Evolutionary conservation across 495 filamentous ascomycete genomes (phyloP).

Genomic region (Penicillium dipodomyicola): DNA sequence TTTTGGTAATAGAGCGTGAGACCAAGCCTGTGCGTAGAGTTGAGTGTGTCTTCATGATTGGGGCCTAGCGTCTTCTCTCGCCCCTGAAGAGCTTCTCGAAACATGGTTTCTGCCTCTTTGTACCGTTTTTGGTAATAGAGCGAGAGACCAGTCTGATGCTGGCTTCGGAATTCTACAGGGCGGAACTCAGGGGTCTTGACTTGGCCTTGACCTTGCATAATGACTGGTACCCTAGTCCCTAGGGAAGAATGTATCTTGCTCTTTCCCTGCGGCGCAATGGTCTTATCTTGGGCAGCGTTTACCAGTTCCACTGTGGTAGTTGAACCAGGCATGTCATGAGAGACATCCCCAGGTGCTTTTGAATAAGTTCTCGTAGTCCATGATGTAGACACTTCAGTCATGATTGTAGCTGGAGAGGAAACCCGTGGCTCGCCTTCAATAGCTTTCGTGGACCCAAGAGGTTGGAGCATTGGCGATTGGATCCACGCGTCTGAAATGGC

Average conservation of each 20-base stretch:
- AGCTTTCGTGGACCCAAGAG: not conserved
- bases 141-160: not conserved
- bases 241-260: not conserved
- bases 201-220: not conserved
- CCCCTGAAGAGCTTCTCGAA: too few relatives aligned
- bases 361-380: not conserved
- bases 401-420: not conserved
- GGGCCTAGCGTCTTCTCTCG: too few relatives aligned
- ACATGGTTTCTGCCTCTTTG: too few relatives aligned
- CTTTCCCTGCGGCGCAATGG: too few relatives aligned
- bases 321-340: not conserved
- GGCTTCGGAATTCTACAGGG: not conserved
- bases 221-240: not conserved
- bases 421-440: not conserved
- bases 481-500: conserved; percentile 5
- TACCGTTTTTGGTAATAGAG: not conserved
- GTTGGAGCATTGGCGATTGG: not conserved
- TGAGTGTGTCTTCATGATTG: too few relatives aligned
- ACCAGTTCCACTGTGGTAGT: not conserved
- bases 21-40: too few relatives aligned
- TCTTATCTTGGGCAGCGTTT: not conserved
- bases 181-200: not conserved
- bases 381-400: conserved; percentile 5
- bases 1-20: too few relatives aligned
- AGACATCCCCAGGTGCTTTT: not conserved